A percentile compares a stretch with the other conserved stretches of the same genome.
phyloP scores from a whole-genome alignment of 768 basidiomycete species.

The Clitopilus hobsonii region DNA sequence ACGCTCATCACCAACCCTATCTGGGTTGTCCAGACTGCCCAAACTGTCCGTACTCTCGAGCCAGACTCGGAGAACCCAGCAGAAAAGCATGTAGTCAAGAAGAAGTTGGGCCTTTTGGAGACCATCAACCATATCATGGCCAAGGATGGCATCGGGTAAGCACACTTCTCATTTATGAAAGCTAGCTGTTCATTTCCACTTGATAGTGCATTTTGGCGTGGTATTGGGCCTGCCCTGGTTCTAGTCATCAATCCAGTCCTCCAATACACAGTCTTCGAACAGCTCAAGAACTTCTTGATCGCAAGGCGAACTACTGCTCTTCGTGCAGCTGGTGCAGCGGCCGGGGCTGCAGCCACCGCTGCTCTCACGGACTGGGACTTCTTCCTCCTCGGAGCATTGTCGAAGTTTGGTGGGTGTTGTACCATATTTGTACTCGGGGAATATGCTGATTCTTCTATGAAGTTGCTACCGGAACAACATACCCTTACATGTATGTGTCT shows the following conservation, averaged over 20 bases:
- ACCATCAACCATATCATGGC: constrained; percentile 66
- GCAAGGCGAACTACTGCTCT: constrained; percentile 53
- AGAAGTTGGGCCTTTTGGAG: constrained; percentile 58
- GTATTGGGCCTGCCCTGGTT: constrained; percentile 89
- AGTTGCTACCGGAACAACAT: constrained; percentile 48
- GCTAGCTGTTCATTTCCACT: background rate
- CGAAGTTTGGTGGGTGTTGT: constrained; percentile 67
- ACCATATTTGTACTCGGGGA: background rate
- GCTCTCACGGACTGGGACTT: constrained; percentile 81
- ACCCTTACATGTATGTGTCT: constrained; percentile 42
- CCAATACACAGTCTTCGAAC: constrained; percentile 93
- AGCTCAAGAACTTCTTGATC: constrained; percentile 82
- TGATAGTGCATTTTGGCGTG: constrained; percentile 79
- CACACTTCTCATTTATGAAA: constrained; percentile 10
- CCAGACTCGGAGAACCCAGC: constrained; percentile 21
- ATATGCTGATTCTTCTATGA: constrained; percentile 2
- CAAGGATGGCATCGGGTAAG: constrained; percentile 62
- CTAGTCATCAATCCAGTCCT: constrained; percentile 94
- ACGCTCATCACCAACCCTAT: constrained; percentile 90
- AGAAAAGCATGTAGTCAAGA: constrained; percentile 24
- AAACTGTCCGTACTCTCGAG: constrained; percentile 63
- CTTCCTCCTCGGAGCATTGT: constrained; percentile 91
- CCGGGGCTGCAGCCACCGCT: constrained; percentile 40
- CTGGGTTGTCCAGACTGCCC: constrained; percentile 94
- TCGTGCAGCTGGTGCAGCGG: constrained; percentile 38